phyloP scores from a whole-genome alignment of 805 yeast genomes.

The Suhomyces pyralidae region DNA sequence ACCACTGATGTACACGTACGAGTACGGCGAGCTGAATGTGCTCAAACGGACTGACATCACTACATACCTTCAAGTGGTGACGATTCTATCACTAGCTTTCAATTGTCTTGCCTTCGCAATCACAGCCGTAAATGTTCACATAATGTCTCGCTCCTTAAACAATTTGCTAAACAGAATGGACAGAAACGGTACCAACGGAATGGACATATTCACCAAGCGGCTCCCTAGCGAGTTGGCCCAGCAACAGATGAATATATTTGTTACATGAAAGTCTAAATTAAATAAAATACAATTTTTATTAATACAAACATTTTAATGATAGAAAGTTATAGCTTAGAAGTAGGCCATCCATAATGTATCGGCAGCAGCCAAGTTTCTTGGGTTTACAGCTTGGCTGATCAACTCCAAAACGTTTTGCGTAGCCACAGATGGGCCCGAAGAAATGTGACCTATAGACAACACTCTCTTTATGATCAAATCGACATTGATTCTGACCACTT shows the following conservation, averaged over 20 bases:
- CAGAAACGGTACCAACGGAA: background rate
- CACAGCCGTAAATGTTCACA: background rate
- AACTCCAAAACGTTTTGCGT: slow-evolving; percentile 88
- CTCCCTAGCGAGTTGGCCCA: background rate
- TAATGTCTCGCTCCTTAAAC: background rate
- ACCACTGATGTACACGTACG: slow-evolving; percentile 25
- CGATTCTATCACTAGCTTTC: slow-evolving; percentile 10
- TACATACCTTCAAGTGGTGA: slow-evolving; percentile 22
- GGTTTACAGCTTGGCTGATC: slow-evolving; percentile 92
- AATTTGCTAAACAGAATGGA: background rate
- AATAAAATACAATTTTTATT: background rate
- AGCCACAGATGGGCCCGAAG: slow-evolving; percentile 68
- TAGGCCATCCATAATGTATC: slow-evolving; percentile 97
- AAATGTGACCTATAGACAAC: slow-evolving; percentile 59
- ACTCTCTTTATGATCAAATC: slow-evolving; percentile 80
- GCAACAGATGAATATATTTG: background rate
- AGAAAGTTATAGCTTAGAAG: slow-evolving; percentile 39
- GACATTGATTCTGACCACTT: slow-evolving; percentile 83
- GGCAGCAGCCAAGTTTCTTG: slow-evolving; percentile 85
- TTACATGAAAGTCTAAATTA: background rate
- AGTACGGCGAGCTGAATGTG: slow-evolving; percentile 14
- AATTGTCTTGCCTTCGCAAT: background rate
- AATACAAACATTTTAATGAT: background rate
- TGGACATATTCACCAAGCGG: background rate
- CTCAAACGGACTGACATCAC: slow-evolving; percentile 26